Evolutionary conservation across 192 early-diverging fungal genomes (phyloP), one percentile per base, ranked within the genome.

Genomic region (Helicostylum pulchrum): DNA sequence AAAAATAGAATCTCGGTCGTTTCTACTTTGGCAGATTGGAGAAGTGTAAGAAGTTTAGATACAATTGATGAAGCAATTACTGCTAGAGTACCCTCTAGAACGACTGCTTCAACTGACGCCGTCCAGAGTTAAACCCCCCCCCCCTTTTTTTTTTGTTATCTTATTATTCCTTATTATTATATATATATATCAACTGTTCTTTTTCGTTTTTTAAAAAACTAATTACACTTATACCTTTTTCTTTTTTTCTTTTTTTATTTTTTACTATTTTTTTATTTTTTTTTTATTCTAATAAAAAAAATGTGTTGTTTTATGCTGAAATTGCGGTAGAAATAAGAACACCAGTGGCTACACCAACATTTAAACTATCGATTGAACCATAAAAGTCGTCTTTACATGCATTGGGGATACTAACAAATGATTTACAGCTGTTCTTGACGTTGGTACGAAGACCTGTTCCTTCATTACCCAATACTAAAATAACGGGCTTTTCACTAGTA

Each of bases 381-480:
- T 30, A 20, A 15, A 34, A 60, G 7, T 53, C 44, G 3, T 43
- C 19, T 21, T 49, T 19, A 11, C 30, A 17, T 1, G 61, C 26
- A 5, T 55, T 51, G 19, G 78, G 77, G 36, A 91, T 80, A 30
- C 82, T 71, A 10, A 89, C 62, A 71, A 87, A 84, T 7, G 71
- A 61, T 63, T 88, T 67, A 57, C 89, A 91, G 21, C 52, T 47
- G 6, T 73, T 70, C 20, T 80, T 76, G 21, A 91, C 77, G 20
- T 79, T 73, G 21, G 77, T 76, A 0, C 87, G 66, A 10, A 91
- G 54, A 14, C 89, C 89, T 20, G 62, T 68, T 12, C 87, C 89
- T 68, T 91, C 89, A 58, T 76, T 85, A 3, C 89, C 89, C 50
- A 91, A 62, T 7, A 91, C 82, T 21, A 91, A 60, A 4, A 91